Percentiles rank a stretch among this genome's conserved stretches.
Evolutionary conservation across 2,329 filamentous ascomycete genomes (phyloP).

Genomic region (Teratosphaeria gauchensis): DNA sequence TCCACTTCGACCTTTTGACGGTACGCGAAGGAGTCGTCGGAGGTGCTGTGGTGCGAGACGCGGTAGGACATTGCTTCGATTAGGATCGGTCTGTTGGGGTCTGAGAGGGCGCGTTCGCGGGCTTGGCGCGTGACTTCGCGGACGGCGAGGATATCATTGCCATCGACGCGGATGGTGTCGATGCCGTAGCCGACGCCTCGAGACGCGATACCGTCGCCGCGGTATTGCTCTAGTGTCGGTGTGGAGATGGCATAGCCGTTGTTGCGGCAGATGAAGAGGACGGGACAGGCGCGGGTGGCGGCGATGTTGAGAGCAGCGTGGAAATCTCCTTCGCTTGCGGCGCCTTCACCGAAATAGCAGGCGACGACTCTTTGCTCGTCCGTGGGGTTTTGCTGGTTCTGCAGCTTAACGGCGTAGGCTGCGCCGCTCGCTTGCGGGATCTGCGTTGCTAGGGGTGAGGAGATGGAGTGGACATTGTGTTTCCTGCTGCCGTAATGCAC

Average conservation of each 20-base stretch:
- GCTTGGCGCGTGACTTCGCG: conserved; percentile 70
- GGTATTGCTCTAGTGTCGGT: conserved; percentile 81
- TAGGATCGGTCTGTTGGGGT: conserved; percentile 72
- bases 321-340: conserved; percentile 84
- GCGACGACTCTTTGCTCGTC: conserved; percentile 59
- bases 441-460: conserved; percentile 77
- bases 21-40: conserved; percentile 94
- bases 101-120: conserved; percentile 64
- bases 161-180: conserved; percentile 82
- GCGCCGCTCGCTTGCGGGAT: conserved; percentile 81
- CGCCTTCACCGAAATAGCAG: conserved; percentile 86
- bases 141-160: conserved; percentile 90
- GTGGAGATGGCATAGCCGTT: conserved; percentile 90
- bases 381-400: conserved; percentile 62
- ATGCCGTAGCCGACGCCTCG: conserved; percentile 88
- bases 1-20: conserved; percentile 87
- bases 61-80: conserved; percentile 97
- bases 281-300: conserved; percentile 75
- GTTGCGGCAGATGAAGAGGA: conserved; percentile 84
- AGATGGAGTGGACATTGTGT: conserved; percentile 81
- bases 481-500: conserved; percentile 85
- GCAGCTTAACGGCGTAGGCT: conserved; percentile 78
- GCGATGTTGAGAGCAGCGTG: conserved; percentile 87
- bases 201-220: conserved; percentile 81
- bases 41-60: conserved; percentile 95